Evolutionary conservation across 192 early-diverging fungal genomes (phyloP).

Genomic region (Lunasporangiospora selenospora): DNA sequence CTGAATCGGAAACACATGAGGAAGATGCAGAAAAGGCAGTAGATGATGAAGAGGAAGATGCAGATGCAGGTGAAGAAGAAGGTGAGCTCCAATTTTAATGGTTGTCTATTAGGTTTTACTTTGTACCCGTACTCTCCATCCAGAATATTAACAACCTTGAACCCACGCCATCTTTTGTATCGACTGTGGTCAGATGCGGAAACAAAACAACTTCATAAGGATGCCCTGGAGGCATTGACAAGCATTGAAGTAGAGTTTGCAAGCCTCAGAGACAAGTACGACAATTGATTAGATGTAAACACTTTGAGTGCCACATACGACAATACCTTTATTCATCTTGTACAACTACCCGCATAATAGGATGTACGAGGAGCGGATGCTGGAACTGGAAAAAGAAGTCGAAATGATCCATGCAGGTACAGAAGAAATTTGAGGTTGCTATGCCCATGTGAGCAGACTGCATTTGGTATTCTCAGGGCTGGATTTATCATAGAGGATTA

Average conservation of each 20-base stretch:
- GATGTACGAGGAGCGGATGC: conserved; percentile 64
- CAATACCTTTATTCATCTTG: not conserved
- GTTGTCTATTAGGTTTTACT: conserved; percentile 1
- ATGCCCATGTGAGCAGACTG: no score
- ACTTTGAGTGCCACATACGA: not conserved
- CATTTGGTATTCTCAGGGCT: no score
- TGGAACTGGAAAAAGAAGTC: conserved; percentile 56
- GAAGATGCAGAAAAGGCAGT: conserved; percentile 32
- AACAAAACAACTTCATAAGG: conserved; percentile 54
- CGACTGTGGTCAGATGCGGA: conserved; percentile 58
- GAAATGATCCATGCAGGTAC: conserved; percentile 59
- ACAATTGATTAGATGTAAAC: not conserved
- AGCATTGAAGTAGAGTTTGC: conserved; percentile 66
- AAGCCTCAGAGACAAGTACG: conserved; percentile 61
- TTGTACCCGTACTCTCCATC: no score
- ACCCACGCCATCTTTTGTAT: no score
- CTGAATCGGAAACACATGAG: conserved; percentile 25
- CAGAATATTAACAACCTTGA: no score
- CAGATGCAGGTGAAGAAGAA: conserved; percentile 12
- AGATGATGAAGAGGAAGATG: conserved; percentile 19
- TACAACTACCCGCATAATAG: conserved; percentile 16
- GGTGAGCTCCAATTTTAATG: not conserved
- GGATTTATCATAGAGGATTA: no score
- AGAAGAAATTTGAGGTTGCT: not conserved
- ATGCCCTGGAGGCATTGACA: conserved; percentile 58